These are phyloP conservation scores for Paramecium primaurelia DNA, from an alignment of 73 alveolate genomes.

Conservation along the genomic window DNA sequence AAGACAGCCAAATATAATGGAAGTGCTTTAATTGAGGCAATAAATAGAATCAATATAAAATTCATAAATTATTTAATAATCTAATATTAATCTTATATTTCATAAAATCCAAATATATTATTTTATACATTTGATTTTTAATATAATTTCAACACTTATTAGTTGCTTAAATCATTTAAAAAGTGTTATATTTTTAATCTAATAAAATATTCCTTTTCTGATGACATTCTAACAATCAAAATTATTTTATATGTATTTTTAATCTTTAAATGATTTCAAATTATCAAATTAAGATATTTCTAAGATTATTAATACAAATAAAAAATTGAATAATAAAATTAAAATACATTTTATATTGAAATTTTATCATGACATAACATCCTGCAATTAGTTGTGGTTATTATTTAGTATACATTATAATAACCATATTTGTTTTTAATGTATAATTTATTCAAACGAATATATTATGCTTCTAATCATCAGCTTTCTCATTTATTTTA, in stretches of 20 bases:
- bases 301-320: background rate
- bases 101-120: background rate
- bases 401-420: background rate
- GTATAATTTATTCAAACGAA: background rate
- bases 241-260: background rate
- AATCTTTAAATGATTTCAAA: background rate
- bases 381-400: background rate
- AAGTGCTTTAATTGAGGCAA: background rate
- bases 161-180: no score
- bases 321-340: background rate
- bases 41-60: background rate
- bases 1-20: background rate
- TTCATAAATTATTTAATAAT: background rate
- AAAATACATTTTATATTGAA: background rate
- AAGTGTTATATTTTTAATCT: background rate
- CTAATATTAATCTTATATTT: background rate
- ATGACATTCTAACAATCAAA: background rate
- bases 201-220: background rate
- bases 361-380: background rate
- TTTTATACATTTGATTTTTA: background rate
- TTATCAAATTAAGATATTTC: background rate
- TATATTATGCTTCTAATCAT: background rate
- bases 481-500: background rate
- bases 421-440: background rate
- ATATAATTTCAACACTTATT: no score